Evolutionary conservation across 1,284 basidiomycete genomes (phyloP).

Genomic region (Meripilus lineatus): DNA sequence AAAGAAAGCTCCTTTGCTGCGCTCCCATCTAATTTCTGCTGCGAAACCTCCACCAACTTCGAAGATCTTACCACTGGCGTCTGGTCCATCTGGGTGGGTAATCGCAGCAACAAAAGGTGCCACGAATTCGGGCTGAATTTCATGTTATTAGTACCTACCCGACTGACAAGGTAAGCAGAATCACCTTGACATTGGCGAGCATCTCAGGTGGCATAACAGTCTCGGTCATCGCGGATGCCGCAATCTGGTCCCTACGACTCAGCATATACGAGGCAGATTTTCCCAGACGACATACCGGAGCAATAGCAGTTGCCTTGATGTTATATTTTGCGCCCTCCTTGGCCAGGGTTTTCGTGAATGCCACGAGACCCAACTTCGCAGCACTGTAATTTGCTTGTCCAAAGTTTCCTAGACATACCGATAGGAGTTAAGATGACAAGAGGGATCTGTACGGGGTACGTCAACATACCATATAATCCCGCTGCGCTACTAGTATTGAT

Average conservation of each 20-base stretch:
- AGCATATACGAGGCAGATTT: constrained; percentile 1
- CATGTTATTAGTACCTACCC: not conserved
- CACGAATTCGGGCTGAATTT: constrained; percentile 78
- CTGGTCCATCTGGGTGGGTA: constrained; percentile 74
- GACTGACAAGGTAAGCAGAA: constrained; percentile 4
- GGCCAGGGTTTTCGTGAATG: constrained; percentile 90
- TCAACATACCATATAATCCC: constrained; percentile 69
- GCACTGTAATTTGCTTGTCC: constrained; percentile 94
- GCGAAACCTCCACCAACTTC: constrained; percentile 95
- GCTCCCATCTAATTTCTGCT: constrained; percentile 92
- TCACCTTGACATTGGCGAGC: constrained; percentile 83
- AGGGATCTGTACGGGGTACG: too few relatives aligned
- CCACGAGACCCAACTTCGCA: constrained; percentile 87
- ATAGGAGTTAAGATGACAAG: too few relatives aligned
- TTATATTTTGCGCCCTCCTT: constrained; percentile 90
- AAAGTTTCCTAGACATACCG: constrained; percentile 71
- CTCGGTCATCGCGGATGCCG: constrained; percentile 91
- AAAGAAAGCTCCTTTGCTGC: constrained; percentile 84
- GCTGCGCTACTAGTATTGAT: constrained; percentile 92
- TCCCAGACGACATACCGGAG: constrained; percentile 61
- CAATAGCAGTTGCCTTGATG: constrained; percentile 86
- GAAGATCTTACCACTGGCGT: constrained; percentile 85
- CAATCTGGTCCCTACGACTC: constrained; percentile 49
- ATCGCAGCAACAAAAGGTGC: constrained; percentile 87
- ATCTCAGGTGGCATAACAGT: constrained; percentile 98